Evolutionary conservation across 2,329 filamentous ascomycete species (phyloP).

Genomic region (Claviceps africana): DNA sequence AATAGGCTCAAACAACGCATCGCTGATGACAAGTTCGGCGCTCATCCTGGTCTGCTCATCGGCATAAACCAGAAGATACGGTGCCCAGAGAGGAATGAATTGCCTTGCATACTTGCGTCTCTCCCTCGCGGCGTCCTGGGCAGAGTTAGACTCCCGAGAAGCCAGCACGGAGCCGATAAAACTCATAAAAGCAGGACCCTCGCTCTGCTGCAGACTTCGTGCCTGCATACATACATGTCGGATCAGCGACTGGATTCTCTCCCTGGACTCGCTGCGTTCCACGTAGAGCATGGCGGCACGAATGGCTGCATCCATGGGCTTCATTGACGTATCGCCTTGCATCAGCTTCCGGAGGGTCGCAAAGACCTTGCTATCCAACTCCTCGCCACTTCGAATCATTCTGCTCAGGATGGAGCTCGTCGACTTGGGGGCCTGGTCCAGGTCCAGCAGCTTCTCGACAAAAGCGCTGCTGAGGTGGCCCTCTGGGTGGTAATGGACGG

Average conservation of each 20-base stretch:
- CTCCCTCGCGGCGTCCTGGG: constrained; percentile 11
- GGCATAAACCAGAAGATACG: constrained; percentile 33
- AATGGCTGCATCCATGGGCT: constrained; percentile 41
- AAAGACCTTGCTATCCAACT: constrained; percentile 38
- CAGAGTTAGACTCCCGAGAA: constrained; percentile 16
- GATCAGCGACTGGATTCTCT: constrained; percentile 25
- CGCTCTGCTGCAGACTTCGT: constrained; percentile 28
- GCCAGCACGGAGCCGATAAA: constrained; percentile 22
- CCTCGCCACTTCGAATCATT: constrained; percentile 37
- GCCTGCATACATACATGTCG: constrained; percentile 30
- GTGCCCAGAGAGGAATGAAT: constrained; percentile 33
- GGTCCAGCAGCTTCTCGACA: constrained; percentile 49
- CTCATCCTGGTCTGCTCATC: constrained; percentile 27
- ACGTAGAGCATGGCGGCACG: constrained; percentile 43
- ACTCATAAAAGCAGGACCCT: constrained; percentile 34
- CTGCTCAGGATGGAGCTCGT: constrained; percentile 43
- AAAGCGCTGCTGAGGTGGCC: constrained; percentile 33
- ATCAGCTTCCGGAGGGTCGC: constrained; percentile 40
- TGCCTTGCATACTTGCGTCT: constrained; percentile 13
- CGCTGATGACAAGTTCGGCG: constrained; percentile 29
- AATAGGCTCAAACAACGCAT: constrained; percentile 26
- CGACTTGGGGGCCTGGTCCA: constrained; percentile 40
- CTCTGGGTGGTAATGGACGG: constrained; percentile 27
- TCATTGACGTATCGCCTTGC: constrained; percentile 26
- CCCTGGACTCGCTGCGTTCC: constrained; percentile 21